Percentiles rank a stretch among this genome's conserved stretches.
These are phyloP conservation scores for Apiotrichum domesticum DNA, from an alignment of 1,284 basidiomycete species.

Conservation along the genomic window DNA sequence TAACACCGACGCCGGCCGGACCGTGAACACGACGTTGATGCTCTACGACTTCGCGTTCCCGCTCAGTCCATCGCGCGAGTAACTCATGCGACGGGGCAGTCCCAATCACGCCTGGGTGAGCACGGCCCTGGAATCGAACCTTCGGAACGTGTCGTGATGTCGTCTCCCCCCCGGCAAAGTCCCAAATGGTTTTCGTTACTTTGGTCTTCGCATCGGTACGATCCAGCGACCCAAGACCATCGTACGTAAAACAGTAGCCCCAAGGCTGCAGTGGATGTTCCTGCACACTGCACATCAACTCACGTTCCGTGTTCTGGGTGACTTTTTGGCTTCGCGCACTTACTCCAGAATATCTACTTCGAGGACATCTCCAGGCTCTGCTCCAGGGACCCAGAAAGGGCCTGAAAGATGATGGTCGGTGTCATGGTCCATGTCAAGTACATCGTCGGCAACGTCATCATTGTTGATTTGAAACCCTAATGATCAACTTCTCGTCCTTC, in stretches of 20 bases:
- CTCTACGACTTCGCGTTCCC: constrained; percentile 63
- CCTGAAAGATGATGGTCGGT: constrained; percentile 70
- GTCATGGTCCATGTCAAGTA: constrained; percentile 35
- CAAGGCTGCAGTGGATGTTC: constrained; percentile 71
- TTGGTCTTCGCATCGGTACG: constrained; percentile 44
- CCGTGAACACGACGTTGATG: constrained; percentile 43
- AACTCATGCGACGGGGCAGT: constrained; percentile 68
- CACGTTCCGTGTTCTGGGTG: no score
- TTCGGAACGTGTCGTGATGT: constrained; percentile 69
- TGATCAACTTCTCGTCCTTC: neutral
- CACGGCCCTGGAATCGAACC: constrained; percentile 69
- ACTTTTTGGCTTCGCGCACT: no score
- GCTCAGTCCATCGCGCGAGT: constrained; percentile 65
- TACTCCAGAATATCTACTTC: constrained; percentile 66
- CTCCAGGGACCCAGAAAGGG: constrained; percentile 65
- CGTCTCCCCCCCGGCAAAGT: constrained; percentile 65
- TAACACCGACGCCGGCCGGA: constrained; percentile 55
- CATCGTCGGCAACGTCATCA: constrained; percentile 55
- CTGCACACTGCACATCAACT: constrained; percentile 48
- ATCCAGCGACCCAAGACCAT: constrained; percentile 10
- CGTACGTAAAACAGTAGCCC: constrained; percentile 60
- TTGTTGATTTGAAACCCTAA: constrained; percentile 57
- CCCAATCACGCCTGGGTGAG: constrained; percentile 68
- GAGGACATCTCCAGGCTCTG: constrained; percentile 70
- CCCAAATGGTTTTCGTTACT: constrained; percentile 74